Evolutionary conservation across 805 yeast species (phyloP).

Genomic region (Candida sonorensis): DNA sequence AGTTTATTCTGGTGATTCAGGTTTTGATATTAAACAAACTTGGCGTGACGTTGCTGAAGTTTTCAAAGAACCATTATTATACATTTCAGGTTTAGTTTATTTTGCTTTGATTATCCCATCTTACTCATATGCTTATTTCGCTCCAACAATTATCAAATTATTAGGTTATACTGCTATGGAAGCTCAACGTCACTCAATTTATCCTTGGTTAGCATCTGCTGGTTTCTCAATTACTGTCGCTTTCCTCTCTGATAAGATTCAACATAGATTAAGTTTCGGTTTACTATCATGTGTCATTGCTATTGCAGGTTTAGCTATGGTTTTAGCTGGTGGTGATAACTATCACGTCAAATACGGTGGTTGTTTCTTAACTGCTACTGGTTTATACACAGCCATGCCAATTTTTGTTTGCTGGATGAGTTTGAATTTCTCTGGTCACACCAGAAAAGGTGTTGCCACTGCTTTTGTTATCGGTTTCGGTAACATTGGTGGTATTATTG

Average conservation of each 20-base stretch:
- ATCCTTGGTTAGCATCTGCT: conserved; percentile 79
- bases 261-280: conserved; percentile 40
- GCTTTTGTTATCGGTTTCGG: conserved; percentile 63
- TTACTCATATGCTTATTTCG: conserved; percentile 69
- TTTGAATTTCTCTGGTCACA: conserved; percentile 57
- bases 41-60: conserved; percentile 37
- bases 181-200: conserved; percentile 77
- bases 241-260: conserved; percentile 47
- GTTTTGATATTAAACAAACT: conserved; percentile 41
- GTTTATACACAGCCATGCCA: conserved; percentile 63
- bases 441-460: conserved; percentile 43
- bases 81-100: conserved; percentile 53
- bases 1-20: conserved; percentile 43
- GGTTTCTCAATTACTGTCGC: conserved; percentile 62
- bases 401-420: conserved; percentile 62
- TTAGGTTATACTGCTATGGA: conserved; percentile 62
- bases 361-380: conserved; percentile 52
- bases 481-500: conserved; percentile 64
- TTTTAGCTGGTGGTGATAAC: conserved; percentile 36
- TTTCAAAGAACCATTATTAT: conserved; percentile 54
- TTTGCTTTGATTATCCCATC: conserved; percentile 66
- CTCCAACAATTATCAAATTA: conserved; percentile 55
- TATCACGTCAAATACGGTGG: conserved; percentile 51
- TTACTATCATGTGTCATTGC: conserved; percentile 29
- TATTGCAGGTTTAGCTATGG: conserved; percentile 49